These are phyloP conservation scores for Aristolochia californica DNA, from an alignment of 164 flowering plant genomes.

Conservation along the genomic window DNA sequence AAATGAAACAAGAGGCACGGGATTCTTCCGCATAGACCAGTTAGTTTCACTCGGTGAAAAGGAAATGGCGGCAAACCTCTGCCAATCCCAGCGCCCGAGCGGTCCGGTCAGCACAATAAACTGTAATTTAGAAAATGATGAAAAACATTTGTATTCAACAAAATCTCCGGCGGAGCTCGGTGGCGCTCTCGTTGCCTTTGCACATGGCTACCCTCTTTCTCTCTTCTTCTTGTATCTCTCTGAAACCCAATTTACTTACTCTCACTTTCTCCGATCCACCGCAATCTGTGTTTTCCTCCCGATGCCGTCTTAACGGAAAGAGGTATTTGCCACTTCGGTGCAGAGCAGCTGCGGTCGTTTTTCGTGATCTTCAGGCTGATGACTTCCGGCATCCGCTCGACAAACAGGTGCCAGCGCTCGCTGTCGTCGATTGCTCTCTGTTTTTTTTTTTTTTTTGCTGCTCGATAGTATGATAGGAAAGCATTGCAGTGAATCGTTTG, in stretches of 20 bases:
- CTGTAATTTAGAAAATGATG: not conserved
- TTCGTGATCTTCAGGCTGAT: constrained; percentile 25
- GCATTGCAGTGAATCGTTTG: no score
- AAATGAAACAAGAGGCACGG: no score
- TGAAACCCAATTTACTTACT: not conserved
- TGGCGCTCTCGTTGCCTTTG: not conserved
- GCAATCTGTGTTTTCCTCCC: not conserved
- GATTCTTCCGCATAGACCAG: no score
- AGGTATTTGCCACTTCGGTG: not conserved
- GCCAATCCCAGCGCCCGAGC: not conserved
- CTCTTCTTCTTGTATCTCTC: constrained; percentile 8
- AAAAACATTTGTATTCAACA: not conserved
- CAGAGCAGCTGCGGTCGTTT: constrained; percentile 15
- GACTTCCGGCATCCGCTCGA: constrained; percentile 31
- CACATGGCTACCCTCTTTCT: constrained; percentile 18
- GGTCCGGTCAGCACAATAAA: not conserved
- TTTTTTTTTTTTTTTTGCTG: no score
- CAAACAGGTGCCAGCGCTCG: constrained; percentile 16
- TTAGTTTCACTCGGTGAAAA: not conserved
- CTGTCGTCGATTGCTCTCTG: no score
- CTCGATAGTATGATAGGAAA: no score
- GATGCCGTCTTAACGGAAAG: not conserved
- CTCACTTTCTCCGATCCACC: not conserved
- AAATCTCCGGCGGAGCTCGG: not conserved
- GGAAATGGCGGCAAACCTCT: constrained; percentile 2